Percentiles rank a stretch among this genome's conserved stretches.
These are phyloP conservation scores for Incumbomyces delicatus DNA, from an alignment of 2,329 filamentous ascomycete species.

Conservation along the genomic window DNA sequence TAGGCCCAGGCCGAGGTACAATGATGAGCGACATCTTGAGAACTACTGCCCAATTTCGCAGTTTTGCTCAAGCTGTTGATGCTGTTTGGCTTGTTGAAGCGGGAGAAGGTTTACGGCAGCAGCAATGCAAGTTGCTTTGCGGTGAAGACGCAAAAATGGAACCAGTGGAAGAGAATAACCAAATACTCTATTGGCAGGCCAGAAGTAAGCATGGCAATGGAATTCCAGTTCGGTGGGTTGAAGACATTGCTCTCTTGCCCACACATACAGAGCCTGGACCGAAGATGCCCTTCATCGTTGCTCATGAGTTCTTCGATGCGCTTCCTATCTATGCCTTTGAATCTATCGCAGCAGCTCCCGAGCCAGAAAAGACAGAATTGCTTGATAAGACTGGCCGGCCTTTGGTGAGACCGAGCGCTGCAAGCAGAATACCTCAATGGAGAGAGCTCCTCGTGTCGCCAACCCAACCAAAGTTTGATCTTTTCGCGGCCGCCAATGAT, in stretches of 20 bases:
- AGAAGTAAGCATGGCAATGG: constrained; percentile 58
- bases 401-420: constrained; percentile 29
- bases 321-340: constrained; percentile 94
- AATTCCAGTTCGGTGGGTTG: constrained; percentile 63
- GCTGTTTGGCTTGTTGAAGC: constrained; percentile 92
- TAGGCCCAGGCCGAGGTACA: constrained; percentile 87
- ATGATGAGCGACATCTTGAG: constrained; percentile 94
- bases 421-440: constrained; percentile 54
- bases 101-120: constrained; percentile 64
- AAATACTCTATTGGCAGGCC: constrained; percentile 55
- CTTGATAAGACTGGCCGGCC: constrained; percentile 37
- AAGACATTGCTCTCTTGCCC: constrained; percentile 76
- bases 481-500: constrained; percentile 30
- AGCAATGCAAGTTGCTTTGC: constrained; percentile 76
- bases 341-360: constrained; percentile 46
- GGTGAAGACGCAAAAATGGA: constrained; percentile 62
- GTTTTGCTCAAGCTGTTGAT: constrained; percentile 66
- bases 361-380: constrained; percentile 37
- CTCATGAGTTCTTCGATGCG: constrained; percentile 97
- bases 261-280: constrained; percentile 51
- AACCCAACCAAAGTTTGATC: constrained; percentile 46
- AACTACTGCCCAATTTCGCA: constrained; percentile 73
- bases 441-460: constrained; percentile 71
- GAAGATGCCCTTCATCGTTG: constrained; percentile 79
- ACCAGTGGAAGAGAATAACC: constrained; percentile 33